Evolutionary conservation across 2,329 filamentous ascomycete species (phyloP).

Genomic region (Xylariaceae sp.): DNA sequence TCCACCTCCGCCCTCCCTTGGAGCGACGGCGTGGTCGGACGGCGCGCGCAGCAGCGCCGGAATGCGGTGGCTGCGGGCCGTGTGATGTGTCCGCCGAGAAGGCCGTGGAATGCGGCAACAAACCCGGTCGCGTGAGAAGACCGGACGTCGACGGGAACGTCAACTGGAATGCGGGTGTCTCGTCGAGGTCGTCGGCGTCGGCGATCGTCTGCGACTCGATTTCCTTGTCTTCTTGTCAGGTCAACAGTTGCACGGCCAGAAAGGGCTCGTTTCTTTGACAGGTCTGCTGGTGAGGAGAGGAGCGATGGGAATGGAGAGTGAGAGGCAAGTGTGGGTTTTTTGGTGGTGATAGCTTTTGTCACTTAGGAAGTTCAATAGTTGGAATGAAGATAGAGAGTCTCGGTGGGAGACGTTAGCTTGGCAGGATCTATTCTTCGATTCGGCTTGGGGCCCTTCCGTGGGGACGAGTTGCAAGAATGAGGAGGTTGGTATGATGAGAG

Average conservation of each 20-base stretch:
- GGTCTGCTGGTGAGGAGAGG: background rate
- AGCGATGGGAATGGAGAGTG: background rate
- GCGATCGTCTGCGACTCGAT: constrained; percentile 4
- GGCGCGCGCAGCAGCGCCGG: constrained; percentile 17
- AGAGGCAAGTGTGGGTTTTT: constrained; percentile 4
- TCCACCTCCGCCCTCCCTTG: constrained; percentile 24
- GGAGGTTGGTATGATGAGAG: constrained; percentile 13
- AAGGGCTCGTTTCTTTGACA: constrained; percentile 9
- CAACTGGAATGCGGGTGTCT: background rate
- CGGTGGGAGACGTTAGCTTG: constrained; percentile 14
- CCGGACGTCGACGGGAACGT: too few species aligned
- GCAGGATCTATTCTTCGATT: constrained; percentile 16
- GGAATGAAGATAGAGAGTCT: constrained; percentile 17
- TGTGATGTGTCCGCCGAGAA: too few species aligned
- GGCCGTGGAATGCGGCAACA: constrained; percentile 6
- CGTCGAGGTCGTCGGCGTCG: constrained; percentile 1
- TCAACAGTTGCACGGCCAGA: constrained; percentile 14
- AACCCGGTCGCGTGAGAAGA: too few species aligned
- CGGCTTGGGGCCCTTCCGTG: constrained; percentile 15
- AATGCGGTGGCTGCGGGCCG: constrained; percentile 6
- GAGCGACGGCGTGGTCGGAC: constrained; percentile 22
- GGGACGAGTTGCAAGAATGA: constrained; percentile 8
- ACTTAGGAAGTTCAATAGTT: constrained; percentile 22
- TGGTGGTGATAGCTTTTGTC: constrained; percentile 17
- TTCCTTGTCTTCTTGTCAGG: constrained; percentile 17